Conservation (phyloP, 192 early-diverging fungal species). For the Linnemannia hyalina region DNA sequence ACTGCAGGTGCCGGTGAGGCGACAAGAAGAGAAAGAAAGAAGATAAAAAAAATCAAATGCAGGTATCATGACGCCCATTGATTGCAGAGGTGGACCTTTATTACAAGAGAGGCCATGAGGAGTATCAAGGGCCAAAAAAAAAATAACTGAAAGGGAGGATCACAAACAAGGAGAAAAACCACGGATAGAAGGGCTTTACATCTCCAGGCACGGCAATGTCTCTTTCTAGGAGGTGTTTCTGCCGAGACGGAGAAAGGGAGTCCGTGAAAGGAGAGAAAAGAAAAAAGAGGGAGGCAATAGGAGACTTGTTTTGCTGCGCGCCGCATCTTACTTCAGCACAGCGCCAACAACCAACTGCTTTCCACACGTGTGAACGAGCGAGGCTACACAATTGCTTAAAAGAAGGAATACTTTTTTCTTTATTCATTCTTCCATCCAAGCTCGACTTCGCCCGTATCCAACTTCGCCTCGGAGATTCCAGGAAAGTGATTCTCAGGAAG, state of each 20-base stretch:
- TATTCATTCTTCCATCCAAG: slow-evolving; percentile 57
- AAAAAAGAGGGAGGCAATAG: neutral
- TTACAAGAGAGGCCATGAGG: neutral
- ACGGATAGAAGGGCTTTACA: neutral
- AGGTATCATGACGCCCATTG: neutral
- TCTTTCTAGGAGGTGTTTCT: neutral
- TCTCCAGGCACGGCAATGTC: neutral
- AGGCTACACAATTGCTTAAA: neutral
- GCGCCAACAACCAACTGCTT: neutral
- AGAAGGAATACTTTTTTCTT: neutral
- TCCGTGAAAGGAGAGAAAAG: neutral
- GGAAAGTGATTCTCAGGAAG: slow-evolving; percentile 17
- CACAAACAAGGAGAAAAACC: neutral
- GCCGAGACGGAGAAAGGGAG: neutral
- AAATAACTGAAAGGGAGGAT: neutral
- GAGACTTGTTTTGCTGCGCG: neutral
- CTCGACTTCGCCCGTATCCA: slow-evolving; percentile 32
- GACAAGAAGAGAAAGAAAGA: neutral
- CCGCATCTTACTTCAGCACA: neutral
- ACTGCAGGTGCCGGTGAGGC: neutral
- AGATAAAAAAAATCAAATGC: neutral
- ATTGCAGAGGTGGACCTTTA: neutral
- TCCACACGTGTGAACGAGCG: neutral
- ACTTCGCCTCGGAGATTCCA: slow-evolving; percentile 13
- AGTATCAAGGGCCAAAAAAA: neutral